phyloP scores from a whole-genome alignment of 805 yeast species.

The Starmerella sp. region DNA sequence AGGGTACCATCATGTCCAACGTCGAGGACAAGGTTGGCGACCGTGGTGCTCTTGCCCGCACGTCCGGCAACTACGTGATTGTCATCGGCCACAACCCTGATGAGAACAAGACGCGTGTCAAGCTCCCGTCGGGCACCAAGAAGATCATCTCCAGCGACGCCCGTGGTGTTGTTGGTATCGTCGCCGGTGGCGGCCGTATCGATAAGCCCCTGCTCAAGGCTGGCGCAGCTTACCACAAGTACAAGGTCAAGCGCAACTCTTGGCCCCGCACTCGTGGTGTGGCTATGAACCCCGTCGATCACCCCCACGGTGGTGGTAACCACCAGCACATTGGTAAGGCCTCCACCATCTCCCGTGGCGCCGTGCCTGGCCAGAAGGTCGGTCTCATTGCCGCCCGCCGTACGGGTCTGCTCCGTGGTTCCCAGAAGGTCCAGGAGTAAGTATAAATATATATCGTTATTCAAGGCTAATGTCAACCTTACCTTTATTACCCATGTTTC shows the following conservation, averaged over 20 bases:
- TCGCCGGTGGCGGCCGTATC: slow-evolving; percentile 99
- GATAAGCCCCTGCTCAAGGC: slow-evolving; percentile 99
- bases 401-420: slow-evolving; percentile 99
- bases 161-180: slow-evolving; percentile 99
- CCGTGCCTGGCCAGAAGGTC: slow-evolving; percentile 99
- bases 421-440: slow-evolving; percentile 83
- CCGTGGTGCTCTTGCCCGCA: slow-evolving; percentile 99
- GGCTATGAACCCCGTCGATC: slow-evolving; percentile 99
- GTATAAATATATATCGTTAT: slow-evolving; percentile 18
- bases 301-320: slow-evolving; percentile 99
- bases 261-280: slow-evolving; percentile 99
- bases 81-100: slow-evolving; percentile 99
- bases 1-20: slow-evolving; percentile 97
- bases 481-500: background rate
- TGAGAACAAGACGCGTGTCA: slow-evolving; percentile 97
- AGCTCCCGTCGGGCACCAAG: slow-evolving; percentile 98
- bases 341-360: slow-evolving; percentile 97
- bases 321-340: slow-evolving; percentile 99
- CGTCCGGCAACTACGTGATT: slow-evolving; percentile 99
- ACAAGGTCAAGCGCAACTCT: slow-evolving; percentile 98
- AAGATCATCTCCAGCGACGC: slow-evolving; percentile 90
- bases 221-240: slow-evolving; percentile 99
- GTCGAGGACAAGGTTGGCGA: slow-evolving; percentile 98
- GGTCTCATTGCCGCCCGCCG: slow-evolving; percentile 99
- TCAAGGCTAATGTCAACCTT: slow-evolving; percentile 10